Percentiles rank a stretch among this genome's conserved stretches.
Conservation (phyloP, 345 rosid species). For the Dipteronia sinensis region DNA sequence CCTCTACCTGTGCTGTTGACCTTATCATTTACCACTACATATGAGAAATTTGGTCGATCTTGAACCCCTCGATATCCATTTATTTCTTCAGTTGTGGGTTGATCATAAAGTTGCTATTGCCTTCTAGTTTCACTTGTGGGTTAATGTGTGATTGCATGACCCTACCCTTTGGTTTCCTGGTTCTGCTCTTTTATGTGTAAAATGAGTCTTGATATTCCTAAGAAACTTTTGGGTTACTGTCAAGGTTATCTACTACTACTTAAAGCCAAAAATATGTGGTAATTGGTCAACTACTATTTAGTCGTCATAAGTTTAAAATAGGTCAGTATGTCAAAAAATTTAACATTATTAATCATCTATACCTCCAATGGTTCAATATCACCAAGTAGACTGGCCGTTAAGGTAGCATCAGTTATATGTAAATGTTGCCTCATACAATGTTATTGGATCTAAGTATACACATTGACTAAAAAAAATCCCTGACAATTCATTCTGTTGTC, state of each 20-base stretch:
- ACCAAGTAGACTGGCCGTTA: not conserved
- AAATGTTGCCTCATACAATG: not conserved
- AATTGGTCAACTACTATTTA: not conserved
- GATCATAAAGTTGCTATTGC: not conserved
- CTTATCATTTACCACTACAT: not conserved
- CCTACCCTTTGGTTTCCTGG: not conserved
- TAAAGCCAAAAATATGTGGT: not conserved
- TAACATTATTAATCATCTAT: not conserved
- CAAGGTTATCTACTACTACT: not conserved
- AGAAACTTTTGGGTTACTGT: not conserved
- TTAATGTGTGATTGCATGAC: not conserved
- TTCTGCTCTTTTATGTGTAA: not conserved
- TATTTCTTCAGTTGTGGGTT: not conserved
- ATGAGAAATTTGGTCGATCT: not conserved
- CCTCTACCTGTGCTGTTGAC: not conserved
- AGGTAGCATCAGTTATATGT: not conserved
- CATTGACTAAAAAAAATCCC: not conserved
- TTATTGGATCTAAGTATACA: not conserved
- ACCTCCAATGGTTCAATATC: not conserved
- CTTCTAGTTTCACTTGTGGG: no score
- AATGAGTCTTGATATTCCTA: not conserved
- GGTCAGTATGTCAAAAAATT: not conserved
- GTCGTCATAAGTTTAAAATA: not conserved
- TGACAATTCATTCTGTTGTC: slow-evolving; percentile 10
- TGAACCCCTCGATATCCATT: not conserved